These are phyloP conservation scores for Kurtzmaniella natalensis DNA, from an alignment of 1,139 yeast species.

Conservation along the genomic window DNA sequence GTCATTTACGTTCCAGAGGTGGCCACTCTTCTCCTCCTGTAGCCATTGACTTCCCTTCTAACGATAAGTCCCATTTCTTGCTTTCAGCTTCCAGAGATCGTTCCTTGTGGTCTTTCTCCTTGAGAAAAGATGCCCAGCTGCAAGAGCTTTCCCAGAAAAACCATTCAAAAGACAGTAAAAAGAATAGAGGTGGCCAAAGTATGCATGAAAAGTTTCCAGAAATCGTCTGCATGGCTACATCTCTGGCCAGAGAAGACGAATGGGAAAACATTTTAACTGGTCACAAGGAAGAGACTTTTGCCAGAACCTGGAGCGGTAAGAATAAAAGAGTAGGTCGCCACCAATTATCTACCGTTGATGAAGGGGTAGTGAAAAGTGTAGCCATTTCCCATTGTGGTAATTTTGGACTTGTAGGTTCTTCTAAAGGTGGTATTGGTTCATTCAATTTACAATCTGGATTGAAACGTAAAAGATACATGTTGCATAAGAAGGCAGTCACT, in stretches of 20 bases:
- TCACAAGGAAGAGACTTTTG: conserved; percentile 78
- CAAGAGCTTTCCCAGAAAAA: conserved; percentile 87
- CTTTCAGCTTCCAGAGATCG: conserved; percentile 85
- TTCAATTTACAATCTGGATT: conserved; percentile 90
- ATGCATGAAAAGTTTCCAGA: conserved; percentile 71
- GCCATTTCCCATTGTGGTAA: conserved; percentile 91
- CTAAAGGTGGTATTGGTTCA: conserved; percentile 81
- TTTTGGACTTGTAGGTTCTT: conserved; percentile 90
- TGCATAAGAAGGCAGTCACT: conserved; percentile 79
- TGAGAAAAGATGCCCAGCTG: conserved; percentile 94
- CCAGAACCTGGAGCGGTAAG: conserved; percentile 90
- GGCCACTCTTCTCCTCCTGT: conserved; percentile 95
- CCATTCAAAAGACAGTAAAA: conserved; percentile 44
- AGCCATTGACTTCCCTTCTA: conserved; percentile 71
- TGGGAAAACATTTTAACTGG: conserved; percentile 97
- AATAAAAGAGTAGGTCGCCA: conserved; percentile 78
- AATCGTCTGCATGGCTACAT: conserved; percentile 67
- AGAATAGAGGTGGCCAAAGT: conserved; percentile 56
- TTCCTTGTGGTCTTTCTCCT: conserved; percentile 85
- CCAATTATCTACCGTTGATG: conserved; percentile 68
- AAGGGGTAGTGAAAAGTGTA: conserved; percentile 75
- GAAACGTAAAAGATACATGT: conserved; percentile 57
- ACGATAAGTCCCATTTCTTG: conserved; percentile 73
- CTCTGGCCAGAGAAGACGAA: conserved; percentile 76
- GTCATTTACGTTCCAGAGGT: conserved; percentile 88